phyloP scores from a whole-genome alignment of 345 rosid genomes.

The Punica granatum region DNA sequence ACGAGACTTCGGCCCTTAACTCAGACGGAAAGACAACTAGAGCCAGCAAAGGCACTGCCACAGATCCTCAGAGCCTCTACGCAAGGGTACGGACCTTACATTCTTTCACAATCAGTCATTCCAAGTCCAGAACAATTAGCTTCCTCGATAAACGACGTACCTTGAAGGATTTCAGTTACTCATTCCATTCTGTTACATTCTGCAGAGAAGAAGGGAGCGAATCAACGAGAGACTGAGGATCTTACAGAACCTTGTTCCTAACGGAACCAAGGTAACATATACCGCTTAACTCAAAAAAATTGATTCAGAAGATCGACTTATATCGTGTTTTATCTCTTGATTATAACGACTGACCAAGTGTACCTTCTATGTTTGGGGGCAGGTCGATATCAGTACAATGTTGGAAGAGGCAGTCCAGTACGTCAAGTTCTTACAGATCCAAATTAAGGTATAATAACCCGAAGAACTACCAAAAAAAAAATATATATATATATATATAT shows the following conservation, averaged over 20 bases:
- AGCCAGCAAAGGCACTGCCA: constrained; percentile 76
- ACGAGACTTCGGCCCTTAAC: constrained; percentile 22
- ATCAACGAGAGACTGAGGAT: constrained; percentile 72
- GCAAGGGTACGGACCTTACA: constrained; percentile 51
- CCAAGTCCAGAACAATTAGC: neutral
- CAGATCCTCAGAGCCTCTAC: constrained; percentile 94
- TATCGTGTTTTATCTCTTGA: neutral
- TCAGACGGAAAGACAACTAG: constrained; percentile 49
- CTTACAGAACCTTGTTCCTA: constrained; percentile 82
- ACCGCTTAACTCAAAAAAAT: neutral
- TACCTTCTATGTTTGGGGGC: neutral
- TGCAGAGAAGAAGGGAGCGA: constrained; percentile 83
- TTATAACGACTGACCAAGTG: neutral
- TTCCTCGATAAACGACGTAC: neutral
- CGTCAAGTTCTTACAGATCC: constrained; percentile 86
- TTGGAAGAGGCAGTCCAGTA: constrained; percentile 90
- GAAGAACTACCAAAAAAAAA: too few species aligned
- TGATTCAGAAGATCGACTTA: neutral
- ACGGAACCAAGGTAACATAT: constrained; percentile 62
- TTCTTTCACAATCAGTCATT: neutral
- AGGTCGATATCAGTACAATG: constrained; percentile 89
- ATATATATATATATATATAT: neutral
- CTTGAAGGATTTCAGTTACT: neutral
- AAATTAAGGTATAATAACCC: constrained; percentile 56
- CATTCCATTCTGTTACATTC: neutral